Evolutionary conservation across 441 rosid genomes (phyloP).

Genomic region (Populus tomentosa): DNA sequence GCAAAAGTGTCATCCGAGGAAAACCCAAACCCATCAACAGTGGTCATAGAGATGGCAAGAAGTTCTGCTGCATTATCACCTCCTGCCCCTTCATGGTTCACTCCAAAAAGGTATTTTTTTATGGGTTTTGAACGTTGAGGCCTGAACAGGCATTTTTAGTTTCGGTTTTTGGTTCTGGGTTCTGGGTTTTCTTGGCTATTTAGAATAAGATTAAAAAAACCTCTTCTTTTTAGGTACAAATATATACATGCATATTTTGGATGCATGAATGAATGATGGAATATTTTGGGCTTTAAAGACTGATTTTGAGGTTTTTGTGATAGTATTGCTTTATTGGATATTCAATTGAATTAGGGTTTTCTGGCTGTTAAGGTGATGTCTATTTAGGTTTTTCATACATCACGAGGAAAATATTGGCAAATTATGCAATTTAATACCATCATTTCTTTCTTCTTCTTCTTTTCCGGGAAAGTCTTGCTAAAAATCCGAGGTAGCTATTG

Average conservation of each 20-base stretch:
- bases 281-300: background rate
- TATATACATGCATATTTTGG: background rate
- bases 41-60: conserved; percentile 24
- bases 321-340: background rate
- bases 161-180: conserved; percentile 17
- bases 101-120: conserved; percentile 50
- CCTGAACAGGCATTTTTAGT: background rate
- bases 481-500: background rate
- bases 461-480: background rate
- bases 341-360: background rate
- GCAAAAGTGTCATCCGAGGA: conserved; percentile 19
- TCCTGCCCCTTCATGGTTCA: conserved; percentile 64
- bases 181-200: background rate
- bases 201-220: background rate
- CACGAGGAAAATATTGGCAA: background rate
- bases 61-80: conserved; percentile 24
- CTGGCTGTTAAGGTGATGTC: background rate
- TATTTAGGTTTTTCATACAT: background rate
- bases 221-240: background rate
- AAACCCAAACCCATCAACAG: conserved; percentile 18
- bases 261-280: background rate
- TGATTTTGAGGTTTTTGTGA: background rate
- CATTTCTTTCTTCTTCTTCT: background rate
- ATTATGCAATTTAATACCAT: too few species aligned
- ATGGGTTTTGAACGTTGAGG: background rate